Base-by-base conservation (phyloP, 2,329 filamentous ascomycete species). In the Pseudogymnoascus sp. region DNA sequence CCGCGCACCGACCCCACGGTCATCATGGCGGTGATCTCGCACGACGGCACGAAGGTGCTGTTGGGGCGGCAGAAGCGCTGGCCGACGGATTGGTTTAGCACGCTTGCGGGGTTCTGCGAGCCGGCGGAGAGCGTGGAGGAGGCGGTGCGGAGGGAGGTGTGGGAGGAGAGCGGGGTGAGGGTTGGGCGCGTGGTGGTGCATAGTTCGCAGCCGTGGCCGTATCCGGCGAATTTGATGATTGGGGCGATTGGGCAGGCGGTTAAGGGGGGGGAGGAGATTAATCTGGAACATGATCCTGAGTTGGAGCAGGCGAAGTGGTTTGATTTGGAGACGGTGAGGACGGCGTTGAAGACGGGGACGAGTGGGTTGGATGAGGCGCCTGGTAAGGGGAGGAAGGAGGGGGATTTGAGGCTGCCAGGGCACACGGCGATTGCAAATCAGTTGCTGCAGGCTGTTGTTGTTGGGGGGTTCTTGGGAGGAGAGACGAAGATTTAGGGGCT, bases 291-390 rank as follows among this genome's bases (percentile, higher is more conserved):
- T 74, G 95, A 99, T 73, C 90, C 91, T 0, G 95, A 99, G 78
- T 76, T 99, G 66, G 91, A 96, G 72, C 85, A 89, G 75, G 95
- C 95, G 2, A 89, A 86, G 74, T 99, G 95, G 95, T 93, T 93
- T 70, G 77, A 83, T 0, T 78, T 96, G 35, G 91, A 91, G 1
- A 92, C 96, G 76, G 85, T 96, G 2, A 80, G 86, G 70, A 84
- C 89, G 71, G 93, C 91, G 1, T 76, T 98, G 72, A 76, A 77
- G 63, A 78, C 83, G 7, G 89, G 90, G 0, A 85, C 85, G 0
- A 88, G 85, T 73, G 82, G 82, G 2, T 72, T 96, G 64, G 89
- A 86, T 12, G 88, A 89, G 43, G 73, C 79, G 1, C 78, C 88
- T 1, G 83, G 85, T 0, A 77, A 83, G 41, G 88, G 82, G 10